These are phyloP conservation scores for Obba rivulosa DNA, from an alignment of 768 basidiomycete species.

Conservation along the genomic window DNA sequence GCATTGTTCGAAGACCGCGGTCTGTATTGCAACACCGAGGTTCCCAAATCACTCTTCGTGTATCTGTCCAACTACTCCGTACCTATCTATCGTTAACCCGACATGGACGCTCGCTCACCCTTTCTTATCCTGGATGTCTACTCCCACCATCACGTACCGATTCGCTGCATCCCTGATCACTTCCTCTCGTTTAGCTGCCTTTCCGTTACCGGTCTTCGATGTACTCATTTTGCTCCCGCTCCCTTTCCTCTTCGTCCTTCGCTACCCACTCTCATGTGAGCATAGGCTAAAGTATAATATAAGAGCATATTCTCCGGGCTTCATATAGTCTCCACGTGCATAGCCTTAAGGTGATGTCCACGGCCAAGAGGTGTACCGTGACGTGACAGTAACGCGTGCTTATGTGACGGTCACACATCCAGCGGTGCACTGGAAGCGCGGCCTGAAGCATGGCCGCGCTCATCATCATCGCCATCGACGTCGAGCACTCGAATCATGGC, in stretches of 20 bases:
- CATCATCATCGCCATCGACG: too few relatives aligned
- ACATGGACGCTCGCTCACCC: background rate
- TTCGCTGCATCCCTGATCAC: background rate
- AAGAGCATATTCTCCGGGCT: background rate
- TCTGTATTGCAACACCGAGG: background rate
- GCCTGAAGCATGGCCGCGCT: too few relatives aligned
- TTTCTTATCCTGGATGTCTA: background rate
- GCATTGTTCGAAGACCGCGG: background rate
- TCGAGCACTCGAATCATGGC: constrained; percentile 16
- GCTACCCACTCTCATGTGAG: background rate
- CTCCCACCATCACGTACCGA: background rate
- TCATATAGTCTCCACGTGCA: too few relatives aligned
- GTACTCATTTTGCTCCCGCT: too few relatives aligned
- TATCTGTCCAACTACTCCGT: background rate
- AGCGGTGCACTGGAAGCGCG: too few relatives aligned
- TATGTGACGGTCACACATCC: too few relatives aligned
- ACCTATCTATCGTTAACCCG: background rate
- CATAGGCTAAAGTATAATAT: background rate
- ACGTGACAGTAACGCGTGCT: too few relatives aligned
- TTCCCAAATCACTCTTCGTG: background rate
- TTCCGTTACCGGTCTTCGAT: too few relatives aligned
- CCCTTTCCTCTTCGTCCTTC: too few relatives aligned
- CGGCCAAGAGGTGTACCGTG: too few relatives aligned
- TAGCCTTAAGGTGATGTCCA: too few relatives aligned
- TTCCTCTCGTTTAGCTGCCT: background rate